A percentile compares a stretch with the other conserved stretches of the same genome.
These are phyloP conservation scores for Aureobasidium sp. DNA, from an alignment of 2,329 filamentous ascomycete species.

Conservation along the genomic window DNA sequence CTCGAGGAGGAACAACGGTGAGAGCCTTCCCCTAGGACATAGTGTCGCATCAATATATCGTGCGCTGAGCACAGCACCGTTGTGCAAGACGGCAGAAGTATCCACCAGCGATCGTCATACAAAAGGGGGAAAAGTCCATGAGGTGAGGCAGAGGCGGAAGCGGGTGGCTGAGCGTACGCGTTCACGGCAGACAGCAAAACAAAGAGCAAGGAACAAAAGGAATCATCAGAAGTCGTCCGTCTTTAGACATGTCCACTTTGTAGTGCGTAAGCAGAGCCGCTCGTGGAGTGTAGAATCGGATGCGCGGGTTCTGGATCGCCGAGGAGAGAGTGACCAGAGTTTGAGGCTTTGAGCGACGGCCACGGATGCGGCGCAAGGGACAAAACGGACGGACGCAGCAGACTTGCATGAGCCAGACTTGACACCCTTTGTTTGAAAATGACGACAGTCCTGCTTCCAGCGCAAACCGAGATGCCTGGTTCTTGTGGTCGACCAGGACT, in stretches of 20 bases:
- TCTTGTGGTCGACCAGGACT: not conserved
- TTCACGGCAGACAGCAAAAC: not conserved
- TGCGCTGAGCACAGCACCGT: not conserved
- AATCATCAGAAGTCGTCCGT: not conserved
- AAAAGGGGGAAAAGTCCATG: not conserved
- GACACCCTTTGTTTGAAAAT: not conserved
- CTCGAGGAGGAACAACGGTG: not conserved
- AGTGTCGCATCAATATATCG: not conserved
- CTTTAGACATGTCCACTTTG: not conserved
- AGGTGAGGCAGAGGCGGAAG: not conserved
- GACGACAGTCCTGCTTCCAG: not conserved
- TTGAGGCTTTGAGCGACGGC: not conserved
- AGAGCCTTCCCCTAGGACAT: not conserved
- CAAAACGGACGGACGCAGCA: slow-evolving; percentile 5
- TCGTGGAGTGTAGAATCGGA: not conserved
- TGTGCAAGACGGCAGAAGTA: slow-evolving; percentile 1
- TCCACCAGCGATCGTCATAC: slow-evolving; percentile 6
- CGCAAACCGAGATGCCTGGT: not conserved
- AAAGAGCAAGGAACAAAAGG: not conserved
- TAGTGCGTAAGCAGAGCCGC: not conserved
- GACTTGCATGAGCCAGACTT: slow-evolving; percentile 1
- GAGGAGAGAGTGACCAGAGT: not conserved
- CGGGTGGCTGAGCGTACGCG: not conserved
- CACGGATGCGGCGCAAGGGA: slow-evolving; percentile 3
- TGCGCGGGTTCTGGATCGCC: not conserved